A percentile compares a stretch with the other conserved stretches of the same genome.
Conservation (phyloP, 306 rosid genomes). For the Prunus mira region DNA sequence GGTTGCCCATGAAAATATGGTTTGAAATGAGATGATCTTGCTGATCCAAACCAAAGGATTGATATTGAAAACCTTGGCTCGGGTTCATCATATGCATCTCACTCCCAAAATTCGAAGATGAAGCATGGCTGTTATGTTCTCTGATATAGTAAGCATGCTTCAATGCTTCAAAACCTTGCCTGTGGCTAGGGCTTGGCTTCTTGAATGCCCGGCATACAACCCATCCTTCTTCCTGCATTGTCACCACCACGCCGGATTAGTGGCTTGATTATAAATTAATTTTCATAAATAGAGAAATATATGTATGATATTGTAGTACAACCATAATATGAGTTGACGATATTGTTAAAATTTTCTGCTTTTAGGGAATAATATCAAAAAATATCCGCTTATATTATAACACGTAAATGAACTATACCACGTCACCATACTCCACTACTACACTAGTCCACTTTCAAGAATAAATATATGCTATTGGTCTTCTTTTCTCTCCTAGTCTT, state of each 20-base stretch:
- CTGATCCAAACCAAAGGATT: not conserved
- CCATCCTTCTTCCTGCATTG: constrained; percentile 95
- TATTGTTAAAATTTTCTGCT: too few species aligned
- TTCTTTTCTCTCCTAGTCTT: too few species aligned
- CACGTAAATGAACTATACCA: too few species aligned
- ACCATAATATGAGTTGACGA: too few species aligned
- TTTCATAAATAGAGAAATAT: too few species aligned
- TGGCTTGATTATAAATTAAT: not conserved
- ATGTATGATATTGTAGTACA: too few species aligned
- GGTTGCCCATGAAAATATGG: not conserved
- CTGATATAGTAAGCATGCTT: constrained; percentile 41
- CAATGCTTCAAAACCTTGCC: constrained; percentile 66
- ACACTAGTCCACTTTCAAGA: too few species aligned
- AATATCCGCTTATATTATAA: too few species aligned
- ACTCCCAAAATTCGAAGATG: constrained; percentile 34
- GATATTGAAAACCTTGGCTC: constrained; percentile 10
- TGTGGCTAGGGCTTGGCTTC: constrained; percentile 75
- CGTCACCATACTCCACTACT: too few species aligned
- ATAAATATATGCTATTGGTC: too few species aligned
- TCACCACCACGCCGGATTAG: not conserved
- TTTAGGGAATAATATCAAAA: too few species aligned
- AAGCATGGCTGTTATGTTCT: constrained; percentile 35
- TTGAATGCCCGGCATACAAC: constrained; percentile 83
- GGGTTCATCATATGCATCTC: constrained; percentile 25
- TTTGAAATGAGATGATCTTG: constrained; percentile 2